phyloP scores from a whole-genome alignment of 441 rosid genomes.

The Pelargonium cotyledonis region DNA sequence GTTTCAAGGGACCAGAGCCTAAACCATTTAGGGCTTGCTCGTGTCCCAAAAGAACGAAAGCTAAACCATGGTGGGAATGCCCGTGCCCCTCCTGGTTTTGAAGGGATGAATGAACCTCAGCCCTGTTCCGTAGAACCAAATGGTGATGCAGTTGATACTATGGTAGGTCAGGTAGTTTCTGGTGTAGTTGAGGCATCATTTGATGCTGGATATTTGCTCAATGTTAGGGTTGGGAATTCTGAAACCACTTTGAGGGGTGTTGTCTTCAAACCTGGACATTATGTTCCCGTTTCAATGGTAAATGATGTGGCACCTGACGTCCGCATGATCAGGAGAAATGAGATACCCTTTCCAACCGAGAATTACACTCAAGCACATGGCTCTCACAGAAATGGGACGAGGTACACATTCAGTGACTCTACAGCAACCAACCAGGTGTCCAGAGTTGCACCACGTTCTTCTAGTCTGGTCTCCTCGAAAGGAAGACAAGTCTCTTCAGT shows the following conservation, averaged over 20 bases:
- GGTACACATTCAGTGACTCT: slow-evolving; percentile 12
- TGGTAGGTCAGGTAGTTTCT: slow-evolving; percentile 56
- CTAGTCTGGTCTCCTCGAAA: slow-evolving; percentile 26
- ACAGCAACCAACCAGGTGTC: slow-evolving; percentile 8
- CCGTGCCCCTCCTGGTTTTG: slow-evolving; percentile 33
- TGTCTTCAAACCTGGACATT: slow-evolving; percentile 67
- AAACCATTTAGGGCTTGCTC: slow-evolving; percentile 14
- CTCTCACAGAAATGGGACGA: slow-evolving; percentile 29
- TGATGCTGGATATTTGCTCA: slow-evolving; percentile 76
- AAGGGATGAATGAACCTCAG: slow-evolving; percentile 28
- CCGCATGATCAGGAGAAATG: slow-evolving; percentile 56
- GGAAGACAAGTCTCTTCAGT: slow-evolving; percentile 33
- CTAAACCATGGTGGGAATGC: slow-evolving; percentile 26
- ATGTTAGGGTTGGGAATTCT: slow-evolving; percentile 58
- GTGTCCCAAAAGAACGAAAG: slow-evolving; percentile 26
- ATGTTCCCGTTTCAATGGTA: slow-evolving; percentile 47
- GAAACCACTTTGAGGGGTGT: slow-evolving; percentile 64
- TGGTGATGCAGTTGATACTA: slow-evolving; percentile 22
- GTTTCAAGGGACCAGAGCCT: neutral
- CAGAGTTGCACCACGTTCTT: slow-evolving; percentile 16
- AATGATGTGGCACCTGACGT: slow-evolving; percentile 69
- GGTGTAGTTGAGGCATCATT: slow-evolving; percentile 76
- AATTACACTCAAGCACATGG: slow-evolving; percentile 22
- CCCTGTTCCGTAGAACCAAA: slow-evolving; percentile 29
- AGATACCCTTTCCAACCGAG: slow-evolving; percentile 36